Evolutionary conservation across 352 stramenopile species (phyloP).

Genomic region (Pythium sukuiense): DNA sequence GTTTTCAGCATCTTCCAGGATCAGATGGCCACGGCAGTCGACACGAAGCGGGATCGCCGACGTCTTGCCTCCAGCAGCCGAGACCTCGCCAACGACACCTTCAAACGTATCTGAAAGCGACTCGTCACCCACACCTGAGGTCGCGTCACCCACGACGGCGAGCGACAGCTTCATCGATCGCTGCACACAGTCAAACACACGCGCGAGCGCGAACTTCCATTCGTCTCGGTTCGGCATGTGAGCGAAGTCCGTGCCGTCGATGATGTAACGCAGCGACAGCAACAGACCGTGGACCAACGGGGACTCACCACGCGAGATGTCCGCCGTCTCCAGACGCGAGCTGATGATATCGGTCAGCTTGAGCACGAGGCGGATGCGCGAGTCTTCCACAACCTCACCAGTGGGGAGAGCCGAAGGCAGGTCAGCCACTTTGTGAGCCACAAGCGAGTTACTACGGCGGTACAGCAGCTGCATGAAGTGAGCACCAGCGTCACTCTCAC

Average conservation of each 20-base stretch:
- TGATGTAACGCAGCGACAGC: slow-evolving; percentile 71
- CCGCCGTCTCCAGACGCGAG: slow-evolving; percentile 35
- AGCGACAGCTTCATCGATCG: slow-evolving; percentile 65
- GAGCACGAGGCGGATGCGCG: slow-evolving; percentile 53
- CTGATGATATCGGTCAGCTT: slow-evolving; percentile 57
- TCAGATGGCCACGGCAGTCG: slow-evolving; percentile 79
- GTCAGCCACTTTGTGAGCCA: slow-evolving; percentile 33
- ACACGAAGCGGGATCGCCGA: slow-evolving; percentile 60
- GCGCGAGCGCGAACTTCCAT: slow-evolving; percentile 47
- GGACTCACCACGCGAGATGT: slow-evolving; percentile 46
- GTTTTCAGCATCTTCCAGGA: slow-evolving; percentile 46
- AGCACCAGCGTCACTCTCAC: slow-evolving; percentile 84
- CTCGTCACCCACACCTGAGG: slow-evolving; percentile 60
- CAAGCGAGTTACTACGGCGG: slow-evolving; percentile 52
- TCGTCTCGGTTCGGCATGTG: slow-evolving; percentile 29
- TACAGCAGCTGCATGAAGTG: slow-evolving; percentile 85
- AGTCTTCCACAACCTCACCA: slow-evolving; percentile 1
- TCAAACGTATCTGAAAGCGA: slow-evolving; percentile 62
- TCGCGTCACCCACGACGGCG: slow-evolving; percentile 73
- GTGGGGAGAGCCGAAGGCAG: slow-evolving; percentile 1
- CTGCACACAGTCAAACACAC: slow-evolving; percentile 57
- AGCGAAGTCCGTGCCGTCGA: slow-evolving; percentile 61
- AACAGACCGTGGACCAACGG: slow-evolving; percentile 77
- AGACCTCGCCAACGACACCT: slow-evolving; percentile 68
- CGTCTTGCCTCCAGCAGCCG: slow-evolving; percentile 46